Base-by-base conservation (phyloP, 371 early-diverging fungal species). In the Mortierella polycephala region DNA sequence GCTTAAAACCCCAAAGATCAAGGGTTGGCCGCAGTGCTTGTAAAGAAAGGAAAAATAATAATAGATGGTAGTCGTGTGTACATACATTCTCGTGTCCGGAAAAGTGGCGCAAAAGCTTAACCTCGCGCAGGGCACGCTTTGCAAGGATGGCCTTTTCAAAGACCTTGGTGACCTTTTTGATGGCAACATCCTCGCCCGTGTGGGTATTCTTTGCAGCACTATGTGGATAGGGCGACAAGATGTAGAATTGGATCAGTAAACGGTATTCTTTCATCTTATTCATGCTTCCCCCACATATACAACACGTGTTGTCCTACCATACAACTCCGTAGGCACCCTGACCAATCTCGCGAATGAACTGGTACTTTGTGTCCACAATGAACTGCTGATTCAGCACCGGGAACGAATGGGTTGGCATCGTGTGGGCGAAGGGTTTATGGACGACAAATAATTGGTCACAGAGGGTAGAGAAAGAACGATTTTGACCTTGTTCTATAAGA, bases 241-340 rank as follows among this genome's bases (percentile, higher is more conserved):
- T 41, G 16, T 37, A 18, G 14, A 7, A 30, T 18, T 14, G 39
- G n/a, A 56, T 11, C 7, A n/a, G 47, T 12, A 50, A 14, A 20
- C 14, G 13, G 14, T 16, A 50, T 46, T 46, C 13, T 5, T 3
- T 56, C 21, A 8, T 37, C 56, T 30, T 56, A 37, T 20, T 37
- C 18, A 23, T n/a, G 30, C n/a, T n/a, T n/a, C n/a, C n/a, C n/a
- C n/a, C n/a, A n/a, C n/a, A n/a, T n/a, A n/a, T n/a, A n/a, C n/a
- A n/a, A n/a, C n/a, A n/a, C n/a, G n/a, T n/a, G n/a, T n/a, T n/a
- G n/a, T n/a, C n/a, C n/a, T n/a, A n/a, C 94, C 94, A 94, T 7
- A 96, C 97, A 41, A 94, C 86, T 51, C 97, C 97, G 81, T 97
- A 97, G 21, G 97, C 96, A 45, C 97, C 97, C 76, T 93, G 93